phyloP scores from a whole-genome alignment of 768 basidiomycete genomes.

The Heimioporus sp. region DNA sequence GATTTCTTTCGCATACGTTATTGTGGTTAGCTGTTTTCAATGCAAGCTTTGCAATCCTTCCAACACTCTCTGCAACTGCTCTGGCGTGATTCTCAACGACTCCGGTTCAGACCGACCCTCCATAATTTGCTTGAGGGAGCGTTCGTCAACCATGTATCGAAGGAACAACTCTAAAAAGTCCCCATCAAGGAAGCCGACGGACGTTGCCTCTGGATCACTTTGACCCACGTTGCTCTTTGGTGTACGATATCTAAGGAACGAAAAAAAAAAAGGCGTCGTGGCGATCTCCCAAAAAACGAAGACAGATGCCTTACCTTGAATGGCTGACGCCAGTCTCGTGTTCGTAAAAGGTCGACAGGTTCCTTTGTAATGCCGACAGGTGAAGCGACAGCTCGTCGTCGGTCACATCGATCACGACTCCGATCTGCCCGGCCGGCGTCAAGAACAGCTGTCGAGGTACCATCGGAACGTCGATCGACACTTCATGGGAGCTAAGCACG shows the following conservation, averaged over 20 bases:
- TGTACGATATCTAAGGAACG: constrained; percentile 57
- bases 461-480: constrained; percentile 40
- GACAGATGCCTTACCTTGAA: constrained; percentile 45
- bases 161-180: constrained; percentile 77
- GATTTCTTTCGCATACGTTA: constrained; percentile 13
- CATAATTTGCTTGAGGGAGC: constrained; percentile 50
- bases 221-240: constrained; percentile 57
- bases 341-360: constrained; percentile 54
- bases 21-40: constrained; percentile 30
- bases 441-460: constrained; percentile 67
- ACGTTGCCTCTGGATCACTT: constrained; percentile 53
- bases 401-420: constrained; percentile 61
- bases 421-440: constrained; percentile 77
- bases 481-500: constrained; percentile 46
- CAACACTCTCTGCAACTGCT: constrained; percentile 37
- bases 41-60: constrained; percentile 57
- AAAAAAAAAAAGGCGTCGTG: not conserved
- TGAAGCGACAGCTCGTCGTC: constrained; percentile 49
- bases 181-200: constrained; percentile 85
- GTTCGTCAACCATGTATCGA: constrained; percentile 36
- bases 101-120: constrained; percentile 60
- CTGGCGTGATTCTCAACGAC: constrained; percentile 43
- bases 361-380: constrained; percentile 72
- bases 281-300: not conserved
- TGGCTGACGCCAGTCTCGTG: constrained; percentile 59